Evolutionary conservation across 192 early-diverging fungal genomes (phyloP).

Genomic region (Podochytrium sp.): DNA sequence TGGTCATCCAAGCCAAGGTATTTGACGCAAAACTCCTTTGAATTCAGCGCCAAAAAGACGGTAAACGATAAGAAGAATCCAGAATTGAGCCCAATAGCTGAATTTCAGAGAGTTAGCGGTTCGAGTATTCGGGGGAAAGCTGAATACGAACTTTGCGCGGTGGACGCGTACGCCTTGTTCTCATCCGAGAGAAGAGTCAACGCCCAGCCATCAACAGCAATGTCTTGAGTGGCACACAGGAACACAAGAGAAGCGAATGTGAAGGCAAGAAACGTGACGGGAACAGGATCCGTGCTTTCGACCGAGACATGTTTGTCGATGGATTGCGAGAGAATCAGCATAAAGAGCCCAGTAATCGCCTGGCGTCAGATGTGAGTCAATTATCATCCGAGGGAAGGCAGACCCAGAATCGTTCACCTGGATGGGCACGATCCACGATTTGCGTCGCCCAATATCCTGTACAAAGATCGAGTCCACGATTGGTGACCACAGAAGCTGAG

Average conservation of each 20-base stretch:
- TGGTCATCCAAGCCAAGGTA: conserved; percentile 78
- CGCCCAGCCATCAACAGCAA: conserved; percentile 88
- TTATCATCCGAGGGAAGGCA: not conserved
- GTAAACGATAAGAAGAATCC: conserved; percentile 97
- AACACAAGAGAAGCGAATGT: conserved; percentile 87
- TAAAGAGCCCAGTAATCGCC: conserved; percentile 74
- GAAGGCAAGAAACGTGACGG: conserved; percentile 71
- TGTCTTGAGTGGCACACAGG: conserved; percentile 92
- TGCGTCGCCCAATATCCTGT: conserved; percentile 83
- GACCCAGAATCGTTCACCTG: conserved; percentile 49
- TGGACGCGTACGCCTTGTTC: conserved; percentile 88
- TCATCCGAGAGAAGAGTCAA: conserved; percentile 89
- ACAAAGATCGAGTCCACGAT: conserved; percentile 91
- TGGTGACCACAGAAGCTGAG: conserved; percentile 90
- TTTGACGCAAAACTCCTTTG: conserved; percentile 89
- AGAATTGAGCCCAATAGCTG: conserved; percentile 87
- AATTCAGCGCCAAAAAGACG: conserved; percentile 95
- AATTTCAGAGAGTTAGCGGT: too few species aligned
- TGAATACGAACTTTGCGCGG: conserved; percentile 71
- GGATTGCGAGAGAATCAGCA: conserved; percentile 76
- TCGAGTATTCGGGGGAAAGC: not conserved
- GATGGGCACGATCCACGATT: conserved; percentile 99
- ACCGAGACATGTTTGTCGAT: conserved; percentile 75
- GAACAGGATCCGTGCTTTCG: conserved; percentile 52
- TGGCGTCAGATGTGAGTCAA: not conserved